Evolutionary conservation across 2,329 filamentous ascomycete genomes (phyloP), one percentile per base, ranked within the genome.

Genomic region (Pseudocercospora crystallina): DNA sequence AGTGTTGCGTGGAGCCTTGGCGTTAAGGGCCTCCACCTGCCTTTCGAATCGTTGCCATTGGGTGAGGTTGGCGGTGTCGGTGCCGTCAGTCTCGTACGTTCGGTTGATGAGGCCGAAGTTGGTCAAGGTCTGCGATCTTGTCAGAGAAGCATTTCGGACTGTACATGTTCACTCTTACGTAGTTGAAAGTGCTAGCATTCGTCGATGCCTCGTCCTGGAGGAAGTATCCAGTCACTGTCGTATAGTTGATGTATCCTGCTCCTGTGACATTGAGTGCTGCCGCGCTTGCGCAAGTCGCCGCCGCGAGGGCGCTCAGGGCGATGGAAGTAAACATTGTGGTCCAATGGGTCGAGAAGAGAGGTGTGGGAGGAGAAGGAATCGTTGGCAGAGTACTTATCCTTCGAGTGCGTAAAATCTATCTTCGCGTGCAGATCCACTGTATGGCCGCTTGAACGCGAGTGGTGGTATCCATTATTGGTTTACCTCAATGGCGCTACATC

Each of bases 31-130:
- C 11, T 75, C 65, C 35, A 88, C 77, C 59, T 84, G 81, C 50
- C 78, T 68, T 42, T 75, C 73, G 54, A 89, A 85, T 13, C 80
- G 77, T 67, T 85, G 74, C 85, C 85, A 88, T 68, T 84, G 82
- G 0, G 81, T 83, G 56, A 76, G 75, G 55, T 70, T 68, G 33
- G 71, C 69, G 13, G 44, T 74, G 68, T 45, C 72, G 68, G 12
- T 51, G 36, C 35, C 65, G 59, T 59, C 86, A 1, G 77, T 80
- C 5, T 79, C 73, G 63, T 87, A 87, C 1, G 77, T 76, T 41
- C 78, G 77, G 61, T 85, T 77, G 55, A 88, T 76, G 15, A 89
- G 73, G 26, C 85, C 86, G 62, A 86, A 85, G 70, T 86, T 87
- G 49, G 71, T 72, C 29, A 75, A 69, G 20, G 77, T 80, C 82